Evolutionary conservation across 805 yeast species (phyloP), one percentile per base, ranked within the genome.

Genomic region (Debaryomyces maramus): DNA sequence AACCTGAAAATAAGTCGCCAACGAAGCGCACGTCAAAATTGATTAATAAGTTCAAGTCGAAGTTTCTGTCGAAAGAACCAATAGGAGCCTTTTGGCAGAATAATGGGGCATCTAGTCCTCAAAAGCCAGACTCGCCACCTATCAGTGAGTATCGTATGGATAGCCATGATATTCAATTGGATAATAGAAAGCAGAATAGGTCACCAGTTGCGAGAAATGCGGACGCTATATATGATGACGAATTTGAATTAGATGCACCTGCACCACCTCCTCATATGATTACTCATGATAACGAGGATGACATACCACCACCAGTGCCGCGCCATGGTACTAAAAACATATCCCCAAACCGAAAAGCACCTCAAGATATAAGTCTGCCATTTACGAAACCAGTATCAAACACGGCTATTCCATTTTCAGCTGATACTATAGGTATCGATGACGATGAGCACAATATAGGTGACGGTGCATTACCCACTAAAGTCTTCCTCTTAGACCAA

Each of bases 321-420:
- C 64, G 63, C 3, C 61, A 63, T 3, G 59, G 41, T 38, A 36
- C 44, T 3, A 34, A 29, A 3, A 38, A 37, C 8, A 36, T 45
- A 9, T 29, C 51, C 9, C 61, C 56, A 6, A 34, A 34, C n/a
- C 41, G 61, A 23, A 56, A 53, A 36, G 59, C 63, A 3, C 62
- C 65, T 2, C 46, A 48, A 14, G 40, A 34, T 9, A 28, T 20
- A 16, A 9, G 22, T n/a, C 16, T 7, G 7, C 9, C 17, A 11
- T 21, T 26, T 27, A 20, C 23, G 27, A 33, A 33, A 6, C 27
- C 27, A 33, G 4, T 23, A 11, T 33, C 36, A n/a, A 44, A 48
- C 19, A 57, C 64, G 4, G 41, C 62, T 0, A 51, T 65, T 3
- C 75, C 75, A 5, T 70, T 66, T 38, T 70, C 74, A 1, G 75